Base-by-base conservation (phyloP, 1,284 basidiomycete genomes). In the Flammula alnicola region DNA sequence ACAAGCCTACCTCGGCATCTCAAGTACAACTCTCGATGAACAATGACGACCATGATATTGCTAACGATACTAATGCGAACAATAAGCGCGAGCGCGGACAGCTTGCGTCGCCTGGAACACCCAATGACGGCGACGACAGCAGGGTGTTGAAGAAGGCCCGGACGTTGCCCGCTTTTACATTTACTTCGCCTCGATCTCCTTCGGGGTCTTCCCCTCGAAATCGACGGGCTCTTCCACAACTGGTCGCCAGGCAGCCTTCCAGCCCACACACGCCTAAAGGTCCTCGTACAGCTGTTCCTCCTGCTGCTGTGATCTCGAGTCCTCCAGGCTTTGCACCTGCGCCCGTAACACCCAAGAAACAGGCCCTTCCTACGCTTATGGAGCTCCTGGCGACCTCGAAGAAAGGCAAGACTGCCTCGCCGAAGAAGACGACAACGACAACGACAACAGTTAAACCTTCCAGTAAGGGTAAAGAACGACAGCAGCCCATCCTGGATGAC, bases 361-460 rank as follows among this genome's bases (percentile, higher is more conserved):
- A 33, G 8, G 12, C 36, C 1, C 30, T 59, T 26, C 62, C 62
- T 12, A 62, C 57, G 0, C 44, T 63, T 8, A 60, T 52, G 7
- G 60, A 60, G 27, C 54, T 63, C 12, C 51, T 63, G 3, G 62
- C 60, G 1, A 60, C 53, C 31, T 45, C 56, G 14, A 57, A 51
- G 52, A 61, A 54, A 36, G 42, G 17, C n/a, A 58, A 58, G 32
- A 45, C 38, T 5, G 3, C 40, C 7, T 14, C 39, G 40, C 12
- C 41, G 14, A 39, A n/a, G n/a, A n/a, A n/a, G n/a, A n/a, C n/a
- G n/a, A n/a, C n/a, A n/a, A n/a, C n/a, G n/a, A n/a, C n/a, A n/a
- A n/a, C n/a, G n/a, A n/a, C n/a, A n/a, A n/a, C n/a, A n/a, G n/a
- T n/a, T n/a, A n/a, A n/a, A n/a, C n/a, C n/a, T n/a, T n/a, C n/a